Evolutionary conservation across 331 rosid genomes (phyloP).

Genomic region (Pyrus hybrid): DNA sequence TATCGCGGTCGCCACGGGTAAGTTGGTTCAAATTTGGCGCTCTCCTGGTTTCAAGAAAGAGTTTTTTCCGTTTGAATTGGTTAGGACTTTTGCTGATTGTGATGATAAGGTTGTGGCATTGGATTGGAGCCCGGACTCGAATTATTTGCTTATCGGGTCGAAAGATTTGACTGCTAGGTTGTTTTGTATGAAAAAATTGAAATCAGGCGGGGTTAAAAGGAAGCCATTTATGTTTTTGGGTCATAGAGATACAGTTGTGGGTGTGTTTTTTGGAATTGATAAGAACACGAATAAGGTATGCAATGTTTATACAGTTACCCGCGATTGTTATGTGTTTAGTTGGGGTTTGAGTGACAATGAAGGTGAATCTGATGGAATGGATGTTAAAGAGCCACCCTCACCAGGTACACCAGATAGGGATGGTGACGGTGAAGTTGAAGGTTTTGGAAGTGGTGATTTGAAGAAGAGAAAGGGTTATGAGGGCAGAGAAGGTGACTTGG

Average conservation of each 20-base stretch:
- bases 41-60: constrained; percentile 66
- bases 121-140: constrained; percentile 83
- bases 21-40: constrained; percentile 78
- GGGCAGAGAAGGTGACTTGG: constrained; percentile 18
- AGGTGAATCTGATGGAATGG: constrained; percentile 23
- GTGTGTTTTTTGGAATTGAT: constrained; percentile 63
- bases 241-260: constrained; percentile 76
- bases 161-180: constrained; percentile 79
- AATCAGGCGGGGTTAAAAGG: constrained; percentile 14
- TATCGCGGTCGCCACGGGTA: constrained; percentile 78
- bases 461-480: constrained; percentile 53
- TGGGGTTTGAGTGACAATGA: constrained; percentile 42
- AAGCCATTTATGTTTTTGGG: constrained; percentile 71
- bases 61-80: constrained; percentile 65
- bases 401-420: constrained; percentile 62
- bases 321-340: constrained; percentile 60
- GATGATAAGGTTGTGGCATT: constrained; percentile 47
- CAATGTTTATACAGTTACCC: constrained; percentile 61
- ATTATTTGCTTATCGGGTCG: constrained; percentile 59
- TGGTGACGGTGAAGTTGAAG: constrained; percentile 34
- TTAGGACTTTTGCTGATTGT: constrained; percentile 58
- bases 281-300: constrained; percentile 42
- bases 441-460: constrained; percentile 17
- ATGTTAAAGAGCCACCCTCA: constrained; percentile 35
- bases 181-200: constrained; percentile 35